phyloP scores from a whole-genome alignment of 257 asterid genomes.

The Ilex asprella region DNA sequence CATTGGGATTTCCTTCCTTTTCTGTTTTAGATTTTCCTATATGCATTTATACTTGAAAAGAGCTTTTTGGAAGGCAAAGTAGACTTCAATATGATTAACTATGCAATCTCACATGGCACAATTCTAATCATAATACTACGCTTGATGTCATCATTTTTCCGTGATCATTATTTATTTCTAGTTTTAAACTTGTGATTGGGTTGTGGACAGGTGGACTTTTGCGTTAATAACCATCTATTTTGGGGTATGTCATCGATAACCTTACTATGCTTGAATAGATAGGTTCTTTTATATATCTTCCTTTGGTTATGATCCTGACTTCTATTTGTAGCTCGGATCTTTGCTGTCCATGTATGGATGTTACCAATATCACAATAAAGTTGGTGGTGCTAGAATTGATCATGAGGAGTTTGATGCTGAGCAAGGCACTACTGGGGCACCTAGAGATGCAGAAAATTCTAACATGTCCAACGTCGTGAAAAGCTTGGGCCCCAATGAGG shows the following conservation, averaged over 20 bases:
- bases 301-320: slow-evolving; percentile 9
- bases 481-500: slow-evolving; percentile 21
- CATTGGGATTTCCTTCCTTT: not conserved
- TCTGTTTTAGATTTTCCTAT: not conserved
- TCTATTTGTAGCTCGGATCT: slow-evolving; percentile 62
- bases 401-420: slow-evolving; percentile 38
- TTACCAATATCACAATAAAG: slow-evolving; percentile 26
- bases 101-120: not conserved
- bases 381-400: slow-evolving; percentile 15
- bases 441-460: slow-evolving; percentile 15
- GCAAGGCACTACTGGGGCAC: slow-evolving; percentile 25
- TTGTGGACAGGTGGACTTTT: slow-evolving; percentile 77
- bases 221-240: slow-evolving; percentile 69
- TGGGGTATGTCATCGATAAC: slow-evolving; percentile 47
- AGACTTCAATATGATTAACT: not conserved
- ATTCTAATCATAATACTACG: not conserved
- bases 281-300: slow-evolving; percentile 1
- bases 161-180: not conserved
- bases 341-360: slow-evolving; percentile 75
- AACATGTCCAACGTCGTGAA: slow-evolving; percentile 16
- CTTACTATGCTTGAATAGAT: not conserved
- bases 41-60: not conserved
- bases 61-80: not conserved
- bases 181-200: slow-evolving; percentile 3
- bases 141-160: not conserved